phyloP scores from a whole-genome alignment of 208 protist species.

The Leishmania gerbilli region DNA sequence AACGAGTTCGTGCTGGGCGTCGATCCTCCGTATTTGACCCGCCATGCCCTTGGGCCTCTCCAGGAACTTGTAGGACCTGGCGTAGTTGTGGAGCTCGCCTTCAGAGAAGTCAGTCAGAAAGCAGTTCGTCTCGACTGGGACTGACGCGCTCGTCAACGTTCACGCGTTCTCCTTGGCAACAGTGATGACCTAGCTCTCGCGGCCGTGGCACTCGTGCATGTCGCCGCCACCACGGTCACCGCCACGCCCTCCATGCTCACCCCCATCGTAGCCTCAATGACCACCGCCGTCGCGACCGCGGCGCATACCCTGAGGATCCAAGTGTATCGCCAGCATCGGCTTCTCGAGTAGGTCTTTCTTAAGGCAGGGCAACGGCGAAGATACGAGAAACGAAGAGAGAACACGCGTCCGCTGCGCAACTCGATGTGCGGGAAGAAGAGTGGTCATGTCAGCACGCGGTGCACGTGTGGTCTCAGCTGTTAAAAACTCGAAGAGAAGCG shows the following conservation, averaged over 20 bases:
- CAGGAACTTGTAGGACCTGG: slow-evolving; percentile 34
- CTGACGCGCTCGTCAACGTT: background rate
- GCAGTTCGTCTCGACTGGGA: slow-evolving; percentile 29
- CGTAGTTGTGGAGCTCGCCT: slow-evolving; percentile 27
- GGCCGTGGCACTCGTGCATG: slow-evolving; percentile 15
- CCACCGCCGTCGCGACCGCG: slow-evolving; percentile 8
- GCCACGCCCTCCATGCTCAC: slow-evolving; percentile 23
- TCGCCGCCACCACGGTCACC: slow-evolving; percentile 20
- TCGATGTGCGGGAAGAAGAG: background rate
- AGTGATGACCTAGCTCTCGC: slow-evolving; percentile 22
- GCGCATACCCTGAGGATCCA: background rate
- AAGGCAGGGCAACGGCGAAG: background rate
- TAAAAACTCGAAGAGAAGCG: background rate
- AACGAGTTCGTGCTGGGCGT: slow-evolving; percentile 26
- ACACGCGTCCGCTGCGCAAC: background rate
- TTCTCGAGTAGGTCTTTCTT: background rate
- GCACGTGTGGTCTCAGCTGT: background rate
- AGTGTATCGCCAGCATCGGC: background rate
- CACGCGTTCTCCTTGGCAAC: slow-evolving; percentile 19
- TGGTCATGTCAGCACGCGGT: background rate
- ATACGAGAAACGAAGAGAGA: background rate
- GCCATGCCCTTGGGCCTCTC: slow-evolving; percentile 34
- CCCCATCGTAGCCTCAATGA: background rate
- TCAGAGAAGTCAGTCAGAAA: slow-evolving; percentile 31
- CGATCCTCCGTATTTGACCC: slow-evolving; percentile 35